Percentiles rank a stretch among this genome's conserved stretches.
phyloP scores from a whole-genome alignment of 768 basidiomycete species.

The Tylopilus intermedius region DNA sequence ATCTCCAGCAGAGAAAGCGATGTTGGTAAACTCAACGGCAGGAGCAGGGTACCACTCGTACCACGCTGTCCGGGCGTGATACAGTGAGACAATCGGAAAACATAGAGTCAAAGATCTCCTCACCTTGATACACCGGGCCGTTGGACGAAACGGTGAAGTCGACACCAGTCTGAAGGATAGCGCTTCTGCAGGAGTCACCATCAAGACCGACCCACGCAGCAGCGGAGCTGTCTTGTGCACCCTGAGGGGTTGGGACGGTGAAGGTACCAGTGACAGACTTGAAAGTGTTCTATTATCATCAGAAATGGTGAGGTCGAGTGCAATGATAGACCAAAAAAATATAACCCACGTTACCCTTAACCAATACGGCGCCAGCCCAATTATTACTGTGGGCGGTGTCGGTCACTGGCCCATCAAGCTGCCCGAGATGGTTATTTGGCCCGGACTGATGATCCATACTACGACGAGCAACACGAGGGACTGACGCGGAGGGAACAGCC shows the following conservation, averaged over 20 bases:
- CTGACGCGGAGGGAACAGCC: neutral
- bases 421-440: neutral
- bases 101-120: neutral
- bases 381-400: neutral
- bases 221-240: neutral
- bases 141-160: neutral
- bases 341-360: neutral
- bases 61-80: neutral
- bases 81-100: neutral
- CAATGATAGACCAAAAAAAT: neutral
- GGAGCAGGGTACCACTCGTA: neutral
- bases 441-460: neutral
- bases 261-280: slow-evolving; percentile 8
- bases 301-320: neutral
- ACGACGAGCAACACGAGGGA: neutral
- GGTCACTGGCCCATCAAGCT: neutral
- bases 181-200: neutral
- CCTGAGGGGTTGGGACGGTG: slow-evolving; percentile 3
- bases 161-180: neutral
- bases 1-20: neutral
- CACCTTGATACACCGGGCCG: neutral
- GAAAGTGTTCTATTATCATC: slow-evolving; percentile 5
- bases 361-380: slow-evolving; percentile 12
- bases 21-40: neutral
- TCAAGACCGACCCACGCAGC: neutral